These are phyloP conservation scores for Corymbia maculata DNA, from an alignment of 345 rosid species.

Conservation along the genomic window DNA sequence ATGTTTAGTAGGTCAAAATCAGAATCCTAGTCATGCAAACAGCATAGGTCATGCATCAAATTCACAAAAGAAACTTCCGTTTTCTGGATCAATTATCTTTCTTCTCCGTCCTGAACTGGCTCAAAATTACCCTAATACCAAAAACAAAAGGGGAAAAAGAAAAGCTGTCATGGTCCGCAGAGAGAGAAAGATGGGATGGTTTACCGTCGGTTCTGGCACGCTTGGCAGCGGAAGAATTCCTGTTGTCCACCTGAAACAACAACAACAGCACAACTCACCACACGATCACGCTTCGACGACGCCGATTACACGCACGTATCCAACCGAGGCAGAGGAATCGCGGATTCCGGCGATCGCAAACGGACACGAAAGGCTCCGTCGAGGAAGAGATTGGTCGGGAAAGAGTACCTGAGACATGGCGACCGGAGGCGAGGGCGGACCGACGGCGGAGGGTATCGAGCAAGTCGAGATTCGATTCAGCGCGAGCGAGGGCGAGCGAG, in stretches of 20 bases:
- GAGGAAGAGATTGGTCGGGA: background rate
- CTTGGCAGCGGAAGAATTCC: slow-evolving; percentile 88
- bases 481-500: background rate
- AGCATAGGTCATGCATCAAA: background rate
- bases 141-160: background rate
- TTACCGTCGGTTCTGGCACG: slow-evolving; percentile 94
- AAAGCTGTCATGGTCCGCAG: background rate
- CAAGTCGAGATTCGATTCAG: background rate
- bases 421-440: background rate
- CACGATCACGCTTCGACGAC: background rate
- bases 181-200: background rate
- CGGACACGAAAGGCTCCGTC: background rate
- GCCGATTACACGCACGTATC: background rate
- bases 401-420: background rate
- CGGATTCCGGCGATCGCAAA: background rate
- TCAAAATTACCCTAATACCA: background rate
- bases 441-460: background rate
- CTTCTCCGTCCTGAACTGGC: background rate
- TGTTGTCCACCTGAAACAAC: slow-evolving; percentile 60
- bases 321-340: background rate
- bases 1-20: background rate
- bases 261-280: background rate
- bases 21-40: background rate
- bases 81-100: background rate
- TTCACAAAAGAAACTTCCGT: background rate